Base-by-base conservation (phyloP, 2,329 filamentous ascomycete genomes). In the Sporothrix phasma region DNA sequence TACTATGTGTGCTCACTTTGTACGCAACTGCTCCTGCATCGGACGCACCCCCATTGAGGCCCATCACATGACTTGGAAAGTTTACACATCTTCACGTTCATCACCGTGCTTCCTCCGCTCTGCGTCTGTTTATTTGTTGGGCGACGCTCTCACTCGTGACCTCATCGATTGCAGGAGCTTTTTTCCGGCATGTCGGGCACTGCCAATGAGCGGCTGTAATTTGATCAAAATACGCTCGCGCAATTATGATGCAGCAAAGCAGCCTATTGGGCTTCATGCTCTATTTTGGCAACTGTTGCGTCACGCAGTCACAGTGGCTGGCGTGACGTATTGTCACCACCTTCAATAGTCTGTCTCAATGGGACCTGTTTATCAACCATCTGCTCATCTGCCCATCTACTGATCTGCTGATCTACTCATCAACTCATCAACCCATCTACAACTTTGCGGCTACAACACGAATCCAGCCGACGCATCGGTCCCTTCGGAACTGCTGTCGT, bases 11-110 rank as follows among this genome's bases (percentile, higher is more conserved):
- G 26, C 34, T 22, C 26, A 19, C 31, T 29, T 31, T 31, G 31
- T 34, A 29, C 58, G 56, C 63, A 64, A 31, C 37, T 39, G 46
- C 56, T 64, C 63, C 63, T 65, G 63, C 63, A 65, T 65, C 63
- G 63, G 63, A 65, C 49, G 49, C 29, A 37, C 62, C 58, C 41
- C 41, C 24, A 29, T 39, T 47, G 11, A n/a, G 24, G 37, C n/a
- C 7, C 41, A 59, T 29, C 56, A 39, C 39, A 31, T 59, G 56
- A 59, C 56, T 31, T 43, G n/a, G n/a, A n/a, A n/a, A n/a, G n/a
- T n/a, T n/a, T n/a, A n/a, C n/a, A n/a, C n/a, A n/a, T n/a, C n/a
- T 39, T 41, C 45, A 29, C 46, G 31, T 31, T 22, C 22, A 13
- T 47, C 26, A 10, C 26, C 26, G 26, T 29, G 15, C 29, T 54